phyloP scores from a whole-genome alignment of 2,329 filamentous ascomycete genomes.

The Epichloe sylvatica region DNA sequence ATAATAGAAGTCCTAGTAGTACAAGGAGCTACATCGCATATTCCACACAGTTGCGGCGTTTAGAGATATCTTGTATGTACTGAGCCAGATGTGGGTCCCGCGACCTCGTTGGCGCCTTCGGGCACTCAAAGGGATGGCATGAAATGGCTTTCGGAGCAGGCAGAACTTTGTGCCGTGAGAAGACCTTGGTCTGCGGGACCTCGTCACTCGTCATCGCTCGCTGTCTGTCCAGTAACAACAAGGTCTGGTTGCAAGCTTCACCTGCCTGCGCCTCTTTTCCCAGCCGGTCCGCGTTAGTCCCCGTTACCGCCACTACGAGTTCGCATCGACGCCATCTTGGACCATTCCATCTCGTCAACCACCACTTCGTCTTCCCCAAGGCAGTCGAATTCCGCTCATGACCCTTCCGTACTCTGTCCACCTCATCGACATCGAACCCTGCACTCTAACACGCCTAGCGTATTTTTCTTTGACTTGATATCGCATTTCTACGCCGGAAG shows the following conservation, averaged over 20 bases:
- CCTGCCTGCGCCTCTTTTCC: neutral
- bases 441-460: neutral
- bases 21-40: too few species aligned
- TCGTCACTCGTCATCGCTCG: neutral
- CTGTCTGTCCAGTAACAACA: too few species aligned
- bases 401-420: neutral
- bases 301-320: neutral
- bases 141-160: neutral
- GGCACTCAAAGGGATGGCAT: too few species aligned
- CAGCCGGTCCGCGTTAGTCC: neutral
- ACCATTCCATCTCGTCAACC: slow-evolving; percentile 1
- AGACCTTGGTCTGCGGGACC: too few species aligned
- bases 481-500: neutral
- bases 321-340: neutral
- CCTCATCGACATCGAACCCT: neutral
- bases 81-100: too few species aligned
- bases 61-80: too few species aligned
- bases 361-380: neutral
- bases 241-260: neutral
- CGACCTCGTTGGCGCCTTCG: too few species aligned
- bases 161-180: slow-evolving; percentile 2
- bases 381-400: neutral
- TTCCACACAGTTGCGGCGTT: too few species aligned
- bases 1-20: too few species aligned
- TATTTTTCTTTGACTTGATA: neutral